These are phyloP conservation scores for Mayamaea pseudoterrestris DNA, from an alignment of 108 stramenopile genomes.

Conservation along the genomic window DNA sequence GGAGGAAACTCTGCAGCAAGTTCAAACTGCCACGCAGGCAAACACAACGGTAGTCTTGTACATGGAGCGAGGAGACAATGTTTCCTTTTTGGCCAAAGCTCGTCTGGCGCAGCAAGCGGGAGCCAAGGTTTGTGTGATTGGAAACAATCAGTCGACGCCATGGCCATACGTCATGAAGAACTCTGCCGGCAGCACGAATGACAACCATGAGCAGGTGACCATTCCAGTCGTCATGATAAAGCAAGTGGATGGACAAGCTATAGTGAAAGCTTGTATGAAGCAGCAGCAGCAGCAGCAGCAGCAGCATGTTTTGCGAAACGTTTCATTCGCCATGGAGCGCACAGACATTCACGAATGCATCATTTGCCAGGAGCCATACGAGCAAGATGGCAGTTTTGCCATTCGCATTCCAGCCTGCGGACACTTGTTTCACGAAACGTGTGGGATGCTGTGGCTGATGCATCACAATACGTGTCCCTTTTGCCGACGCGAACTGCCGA, in stretches of 20 bases:
- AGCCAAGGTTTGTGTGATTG: slow-evolving; percentile 58
- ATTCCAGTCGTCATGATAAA: slow-evolving; percentile 77
- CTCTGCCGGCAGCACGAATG: slow-evolving; percentile 36
- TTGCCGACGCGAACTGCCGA: slow-evolving; percentile 67
- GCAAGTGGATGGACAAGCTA: slow-evolving; percentile 28
- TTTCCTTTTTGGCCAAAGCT: slow-evolving; percentile 70
- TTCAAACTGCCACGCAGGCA: background rate
- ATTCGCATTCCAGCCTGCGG: slow-evolving; percentile 58
- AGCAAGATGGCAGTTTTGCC: slow-evolving; percentile 31
- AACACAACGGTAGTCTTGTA: too few species aligned
- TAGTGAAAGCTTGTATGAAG: slow-evolving; percentile 7
- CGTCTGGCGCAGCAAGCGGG: slow-evolving; percentile 55
- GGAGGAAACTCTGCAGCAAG: background rate
- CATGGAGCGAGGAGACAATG: slow-evolving; percentile 62
- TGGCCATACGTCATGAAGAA: slow-evolving; percentile 87
- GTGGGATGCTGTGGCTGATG: slow-evolving; percentile 58
- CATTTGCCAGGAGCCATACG: slow-evolving; percentile 50
- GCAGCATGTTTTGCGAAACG: background rate
- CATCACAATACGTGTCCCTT: slow-evolving; percentile 78
- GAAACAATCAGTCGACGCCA: slow-evolving; percentile 27
- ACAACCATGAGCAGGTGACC: slow-evolving; percentile 17
- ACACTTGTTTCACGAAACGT: slow-evolving; percentile 77
- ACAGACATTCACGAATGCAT: slow-evolving; percentile 33
- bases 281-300: background rate
- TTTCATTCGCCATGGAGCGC: slow-evolving; percentile 8